Evolutionary conservation across 345 rosid genomes (phyloP).

Genomic region (Lagerstroemia speciosa): DNA sequence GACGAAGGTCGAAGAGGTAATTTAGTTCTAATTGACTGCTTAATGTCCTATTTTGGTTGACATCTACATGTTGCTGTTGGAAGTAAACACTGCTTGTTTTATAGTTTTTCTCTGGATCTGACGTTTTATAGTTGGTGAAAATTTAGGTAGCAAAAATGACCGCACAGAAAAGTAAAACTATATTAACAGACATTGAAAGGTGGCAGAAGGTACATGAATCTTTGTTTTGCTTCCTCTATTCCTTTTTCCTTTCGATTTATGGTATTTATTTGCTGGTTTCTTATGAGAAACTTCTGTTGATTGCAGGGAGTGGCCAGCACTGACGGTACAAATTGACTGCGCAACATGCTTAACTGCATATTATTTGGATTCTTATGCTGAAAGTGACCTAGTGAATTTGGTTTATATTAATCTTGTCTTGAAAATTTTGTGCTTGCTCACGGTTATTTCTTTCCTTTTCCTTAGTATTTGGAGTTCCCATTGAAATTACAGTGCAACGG

Average conservation of each 20-base stretch:
- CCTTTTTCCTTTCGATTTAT: conserved; percentile 9
- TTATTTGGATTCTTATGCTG: not conserved
- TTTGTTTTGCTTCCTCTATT: conserved; percentile 2
- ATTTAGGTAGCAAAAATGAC: conserved; percentile 65
- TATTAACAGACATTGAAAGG: conserved; percentile 83
- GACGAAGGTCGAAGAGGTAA: conserved; percentile 88
- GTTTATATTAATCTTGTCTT: not conserved
- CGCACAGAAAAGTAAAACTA: conserved; percentile 1
- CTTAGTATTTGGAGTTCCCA: conserved; percentile 84
- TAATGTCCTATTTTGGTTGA: not conserved
- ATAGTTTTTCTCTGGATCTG: not conserved
- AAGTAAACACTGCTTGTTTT: not conserved
- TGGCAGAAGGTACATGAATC: conserved; percentile 78
- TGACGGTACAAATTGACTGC: conserved; percentile 38
- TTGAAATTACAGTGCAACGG: conserved; percentile 65
- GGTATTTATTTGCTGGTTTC: conserved; percentile 10
- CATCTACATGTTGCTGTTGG: not conserved
- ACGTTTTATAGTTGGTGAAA: conserved; percentile 11
- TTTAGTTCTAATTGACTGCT: conserved; percentile 1
- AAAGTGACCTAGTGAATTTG: not conserved
- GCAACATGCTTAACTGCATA: not conserved
- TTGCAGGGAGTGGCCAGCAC: conserved; percentile 96
- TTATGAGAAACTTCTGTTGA: conserved; percentile 9
- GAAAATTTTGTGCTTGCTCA: conserved; percentile 1
- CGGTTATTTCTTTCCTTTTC: conserved; percentile 1